Evolutionary conservation across 176 grass and related monocot genomes (phyloP).

Genomic region (Aegilops tauschii): DNA sequence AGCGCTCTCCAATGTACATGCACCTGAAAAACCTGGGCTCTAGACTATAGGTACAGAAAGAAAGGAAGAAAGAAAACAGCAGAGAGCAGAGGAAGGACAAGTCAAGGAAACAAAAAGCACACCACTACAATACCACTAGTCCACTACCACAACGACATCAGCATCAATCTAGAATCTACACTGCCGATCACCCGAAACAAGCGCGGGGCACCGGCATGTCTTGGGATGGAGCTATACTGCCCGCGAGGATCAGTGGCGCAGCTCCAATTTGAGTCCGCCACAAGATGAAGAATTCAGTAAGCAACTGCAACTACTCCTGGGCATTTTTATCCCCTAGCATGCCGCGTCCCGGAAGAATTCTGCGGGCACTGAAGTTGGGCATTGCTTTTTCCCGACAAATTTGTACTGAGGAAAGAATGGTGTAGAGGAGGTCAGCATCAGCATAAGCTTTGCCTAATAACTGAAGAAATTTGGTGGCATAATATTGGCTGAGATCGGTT

Average conservation of each 20-base stretch:
- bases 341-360: slow-evolving; percentile 57
- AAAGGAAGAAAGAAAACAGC: slow-evolving; percentile 7
- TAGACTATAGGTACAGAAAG: slow-evolving; percentile 33
- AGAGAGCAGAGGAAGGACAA: background rate
- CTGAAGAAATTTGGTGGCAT: slow-evolving; percentile 8
- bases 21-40: slow-evolving; percentile 27
- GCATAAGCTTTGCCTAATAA: background rate
- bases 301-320: slow-evolving; percentile 33
- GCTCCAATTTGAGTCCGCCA: slow-evolving; percentile 10
- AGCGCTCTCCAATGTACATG: slow-evolving; percentile 35
- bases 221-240: background rate
- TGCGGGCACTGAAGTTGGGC: slow-evolving; percentile 50
- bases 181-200: slow-evolving; percentile 21
- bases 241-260: background rate
- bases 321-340: slow-evolving; percentile 30
- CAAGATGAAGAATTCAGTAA: slow-evolving; percentile 46
- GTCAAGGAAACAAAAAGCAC: background rate
- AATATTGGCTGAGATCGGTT: background rate
- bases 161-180: slow-evolving; percentile 38
- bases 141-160: background rate
- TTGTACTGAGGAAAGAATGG: slow-evolving; percentile 63
- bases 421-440: background rate
- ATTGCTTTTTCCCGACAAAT: slow-evolving; percentile 79
- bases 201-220: background rate
- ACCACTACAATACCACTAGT: background rate